Conservation (phyloP, 192 early-diverging fungal species). For the Powellomyces hirtus region DNA sequence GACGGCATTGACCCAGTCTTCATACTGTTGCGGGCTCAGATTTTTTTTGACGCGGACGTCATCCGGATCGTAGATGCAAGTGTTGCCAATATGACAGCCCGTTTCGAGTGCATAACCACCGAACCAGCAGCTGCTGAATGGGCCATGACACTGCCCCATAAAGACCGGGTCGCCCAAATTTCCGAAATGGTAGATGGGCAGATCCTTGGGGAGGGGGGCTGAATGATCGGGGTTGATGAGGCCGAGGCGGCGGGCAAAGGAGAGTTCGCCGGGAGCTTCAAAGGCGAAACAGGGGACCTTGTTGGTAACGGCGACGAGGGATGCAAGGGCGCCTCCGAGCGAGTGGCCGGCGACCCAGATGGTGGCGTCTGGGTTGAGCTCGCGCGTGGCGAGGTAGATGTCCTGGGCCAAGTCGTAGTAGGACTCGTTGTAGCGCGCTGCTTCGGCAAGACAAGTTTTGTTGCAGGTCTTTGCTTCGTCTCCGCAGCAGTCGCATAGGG, state of each 20-base stretch:
- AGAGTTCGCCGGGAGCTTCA: slow-evolving; percentile 79
- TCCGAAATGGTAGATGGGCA: slow-evolving; percentile 85
- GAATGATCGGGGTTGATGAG: slow-evolving; percentile 54
- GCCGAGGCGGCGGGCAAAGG: slow-evolving; percentile 77
- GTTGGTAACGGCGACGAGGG: slow-evolving; percentile 77
- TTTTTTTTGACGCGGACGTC: neutral
- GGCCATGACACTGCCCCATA: slow-evolving; percentile 76
- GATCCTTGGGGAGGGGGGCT: neutral
- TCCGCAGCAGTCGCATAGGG: slow-evolving; percentile 27
- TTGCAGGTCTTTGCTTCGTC: slow-evolving; percentile 2
- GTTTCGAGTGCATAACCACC: slow-evolving; percentile 75
- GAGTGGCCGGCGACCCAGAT: slow-evolving; percentile 77
- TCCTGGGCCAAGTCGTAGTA: slow-evolving; percentile 44
- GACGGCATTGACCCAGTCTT: slow-evolving; percentile 3
- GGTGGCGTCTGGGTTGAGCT: slow-evolving; percentile 54
- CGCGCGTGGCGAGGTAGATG: slow-evolving; percentile 58
- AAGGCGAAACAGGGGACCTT: slow-evolving; percentile 77
- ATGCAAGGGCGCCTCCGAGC: slow-evolving; percentile 55
- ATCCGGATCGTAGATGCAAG: slow-evolving; percentile 37
- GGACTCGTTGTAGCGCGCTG: slow-evolving; percentile 29
- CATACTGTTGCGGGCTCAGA: neutral
- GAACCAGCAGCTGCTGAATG: slow-evolving; percentile 60
- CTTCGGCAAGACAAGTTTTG: slow-evolving; percentile 18
- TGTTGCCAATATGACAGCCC: slow-evolving; percentile 78
- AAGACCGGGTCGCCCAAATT: slow-evolving; percentile 91